A percentile compares a stretch with the other conserved stretches of the same genome.
Conservation (phyloP, 257 asterid genomes). For the Penstemon eatonii region DNA sequence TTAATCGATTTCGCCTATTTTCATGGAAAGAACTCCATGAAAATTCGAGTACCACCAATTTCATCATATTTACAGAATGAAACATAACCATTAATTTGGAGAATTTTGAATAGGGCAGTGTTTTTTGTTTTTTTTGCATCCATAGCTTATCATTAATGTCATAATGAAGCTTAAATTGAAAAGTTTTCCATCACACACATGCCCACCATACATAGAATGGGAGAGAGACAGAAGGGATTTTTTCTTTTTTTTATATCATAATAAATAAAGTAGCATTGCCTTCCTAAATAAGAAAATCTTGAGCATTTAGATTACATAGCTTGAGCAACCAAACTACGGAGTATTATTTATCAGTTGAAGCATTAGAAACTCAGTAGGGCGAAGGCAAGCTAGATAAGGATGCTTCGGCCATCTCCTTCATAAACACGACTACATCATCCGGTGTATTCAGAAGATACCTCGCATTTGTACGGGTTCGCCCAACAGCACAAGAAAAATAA, state of each 20-base stretch:
- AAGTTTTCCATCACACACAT: too few relatives aligned
- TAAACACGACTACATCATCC: constrained; percentile 63
- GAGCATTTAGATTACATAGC: neutral
- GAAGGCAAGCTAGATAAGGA: constrained; percentile 20
- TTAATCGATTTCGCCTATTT: too few relatives aligned
- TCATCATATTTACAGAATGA: too few relatives aligned
- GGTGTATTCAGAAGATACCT: constrained; percentile 65
- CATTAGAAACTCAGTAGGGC: constrained; percentile 18
- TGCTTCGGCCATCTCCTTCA: constrained; percentile 58
- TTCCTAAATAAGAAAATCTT: neutral
- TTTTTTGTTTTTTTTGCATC: too few relatives aligned
- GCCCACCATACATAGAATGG: neutral
- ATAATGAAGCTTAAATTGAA: too few relatives aligned
- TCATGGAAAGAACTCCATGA: too few relatives aligned
- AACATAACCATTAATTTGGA: too few relatives aligned
- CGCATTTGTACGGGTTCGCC: constrained; percentile 78
- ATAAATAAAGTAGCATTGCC: neutral
- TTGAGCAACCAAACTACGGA: neutral
- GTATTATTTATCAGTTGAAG: neutral
- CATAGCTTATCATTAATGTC: too few relatives aligned
- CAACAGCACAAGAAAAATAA: constrained; percentile 91
- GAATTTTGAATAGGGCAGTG: too few relatives aligned
- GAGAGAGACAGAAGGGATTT: neutral
- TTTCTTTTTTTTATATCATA: neutral
- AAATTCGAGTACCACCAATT: too few relatives aligned